Evolutionary conservation across 2,329 filamentous ascomycete genomes (phyloP).

Genomic region (Raffaelea ambrosiae): DNA sequence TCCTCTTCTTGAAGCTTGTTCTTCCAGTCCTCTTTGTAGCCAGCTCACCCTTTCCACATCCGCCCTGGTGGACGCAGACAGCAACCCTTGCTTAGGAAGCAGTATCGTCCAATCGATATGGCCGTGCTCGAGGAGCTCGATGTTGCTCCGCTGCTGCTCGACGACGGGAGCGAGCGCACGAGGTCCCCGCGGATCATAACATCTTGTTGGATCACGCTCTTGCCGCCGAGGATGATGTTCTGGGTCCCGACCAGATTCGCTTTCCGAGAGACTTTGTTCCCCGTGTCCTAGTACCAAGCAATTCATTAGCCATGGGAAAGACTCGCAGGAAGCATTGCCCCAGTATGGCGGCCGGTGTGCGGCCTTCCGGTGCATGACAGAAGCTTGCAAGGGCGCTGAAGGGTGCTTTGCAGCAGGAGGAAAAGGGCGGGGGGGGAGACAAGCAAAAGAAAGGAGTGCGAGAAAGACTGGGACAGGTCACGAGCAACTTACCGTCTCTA

Average conservation of each 20-base stretch:
- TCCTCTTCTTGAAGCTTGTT: background rate
- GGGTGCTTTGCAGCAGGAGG: no score
- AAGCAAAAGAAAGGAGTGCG: no score
- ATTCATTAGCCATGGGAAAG: background rate
- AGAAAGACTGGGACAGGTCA: no score
- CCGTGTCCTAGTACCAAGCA: slow-evolving; percentile 61
- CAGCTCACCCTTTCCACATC: slow-evolving; percentile 63
- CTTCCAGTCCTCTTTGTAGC: no score
- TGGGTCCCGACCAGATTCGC: slow-evolving; percentile 89
- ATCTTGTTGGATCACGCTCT: slow-evolving; percentile 91
- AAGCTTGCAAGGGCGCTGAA: no score
- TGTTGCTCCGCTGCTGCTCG: slow-evolving; percentile 26
- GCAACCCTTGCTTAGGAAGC: slow-evolving; percentile 71
- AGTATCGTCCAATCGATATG: slow-evolving; percentile 85
- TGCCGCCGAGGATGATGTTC: slow-evolving; percentile 95
- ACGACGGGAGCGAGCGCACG: slow-evolving; percentile 44
- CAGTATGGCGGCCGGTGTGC: background rate
- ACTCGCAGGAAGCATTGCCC: background rate
- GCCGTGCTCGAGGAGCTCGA: slow-evolving; percentile 44
- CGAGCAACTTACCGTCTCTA: slow-evolving; percentile 81
- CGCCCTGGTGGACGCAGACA: slow-evolving; percentile 77
- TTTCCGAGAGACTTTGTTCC: slow-evolving; percentile 94
- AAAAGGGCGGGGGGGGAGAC: no score
- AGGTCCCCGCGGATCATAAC: slow-evolving; percentile 92
- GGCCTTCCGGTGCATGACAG: no score